Evolutionary conservation across 2,329 filamentous ascomycete genomes (phyloP).

Genomic region (Tolypocladium nubicola): DNA sequence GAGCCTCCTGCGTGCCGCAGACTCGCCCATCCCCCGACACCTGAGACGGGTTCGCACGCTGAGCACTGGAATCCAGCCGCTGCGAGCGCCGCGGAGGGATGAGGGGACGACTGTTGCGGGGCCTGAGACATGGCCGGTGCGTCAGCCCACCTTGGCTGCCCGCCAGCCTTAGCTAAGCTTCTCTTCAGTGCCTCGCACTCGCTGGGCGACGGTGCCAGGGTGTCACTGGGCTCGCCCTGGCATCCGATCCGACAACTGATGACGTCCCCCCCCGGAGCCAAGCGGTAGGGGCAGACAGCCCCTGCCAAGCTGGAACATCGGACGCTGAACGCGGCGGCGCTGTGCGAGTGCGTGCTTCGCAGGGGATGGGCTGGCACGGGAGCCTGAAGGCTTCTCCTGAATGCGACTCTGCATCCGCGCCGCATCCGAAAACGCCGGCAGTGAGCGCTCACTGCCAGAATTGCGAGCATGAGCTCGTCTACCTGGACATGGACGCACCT

Average conservation of each 20-base stretch:
- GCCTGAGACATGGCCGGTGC: not conserved
- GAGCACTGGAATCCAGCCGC: not conserved
- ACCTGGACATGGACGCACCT: too few relatives aligned
- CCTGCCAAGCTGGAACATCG: not conserved
- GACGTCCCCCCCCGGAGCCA: not conserved
- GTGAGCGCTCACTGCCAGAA: too few relatives aligned
- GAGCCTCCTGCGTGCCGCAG: not conserved
- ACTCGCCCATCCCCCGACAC: not conserved
- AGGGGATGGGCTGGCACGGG: too few relatives aligned
- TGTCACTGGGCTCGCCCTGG: not conserved
- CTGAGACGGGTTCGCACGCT: not conserved
- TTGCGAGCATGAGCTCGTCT: too few relatives aligned
- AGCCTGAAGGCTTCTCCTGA: too few relatives aligned
- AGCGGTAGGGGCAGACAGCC: not conserved
- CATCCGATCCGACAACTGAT: not conserved
- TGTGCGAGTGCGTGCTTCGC: too few relatives aligned
- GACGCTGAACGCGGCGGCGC: too few relatives aligned
- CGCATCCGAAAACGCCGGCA: not conserved
- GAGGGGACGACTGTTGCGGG: not conserved
- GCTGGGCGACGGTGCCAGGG: not conserved
- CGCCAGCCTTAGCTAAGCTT: not conserved
- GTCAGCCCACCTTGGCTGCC: not conserved
- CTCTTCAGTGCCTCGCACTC: not conserved
- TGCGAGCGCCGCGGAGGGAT: not conserved
- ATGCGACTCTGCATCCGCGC: not conserved